Evolutionary conservation across 2,329 filamentous ascomycete species (phyloP).

Genomic region (Apiospora aurea): DNA sequence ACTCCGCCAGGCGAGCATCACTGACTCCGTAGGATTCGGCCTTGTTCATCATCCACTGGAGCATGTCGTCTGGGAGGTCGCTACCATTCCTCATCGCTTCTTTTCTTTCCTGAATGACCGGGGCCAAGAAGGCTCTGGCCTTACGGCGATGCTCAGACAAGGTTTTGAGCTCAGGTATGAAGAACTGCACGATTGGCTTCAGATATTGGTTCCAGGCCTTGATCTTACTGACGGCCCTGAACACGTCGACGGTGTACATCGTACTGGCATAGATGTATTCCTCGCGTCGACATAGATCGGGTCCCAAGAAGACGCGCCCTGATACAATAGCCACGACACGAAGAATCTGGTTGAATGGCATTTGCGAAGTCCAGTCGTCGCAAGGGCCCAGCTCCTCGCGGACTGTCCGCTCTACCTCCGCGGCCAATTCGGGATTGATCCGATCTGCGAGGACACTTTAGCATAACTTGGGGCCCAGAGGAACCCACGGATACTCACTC

Average conservation of each 20-base stretch:
- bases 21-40: constrained; percentile 40
- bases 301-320: constrained; percentile 55
- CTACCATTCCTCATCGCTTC: constrained; percentile 32
- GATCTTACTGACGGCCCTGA: constrained; percentile 41
- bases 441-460: constrained; percentile 31
- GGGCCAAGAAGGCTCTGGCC: constrained; percentile 44
- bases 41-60: constrained; percentile 54
- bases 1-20: constrained; percentile 44
- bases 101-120: constrained; percentile 40
- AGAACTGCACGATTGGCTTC: constrained; percentile 42
- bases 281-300: constrained; percentile 52
- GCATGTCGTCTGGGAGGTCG: constrained; percentile 50
- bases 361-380: constrained; percentile 49
- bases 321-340: constrained; percentile 55
- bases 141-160: constrained; percentile 42
- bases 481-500: constrained; percentile 28
- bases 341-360: constrained; percentile 50
- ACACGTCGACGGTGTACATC: constrained; percentile 54
- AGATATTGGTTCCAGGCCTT: constrained; percentile 39
- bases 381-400: constrained; percentile 44
- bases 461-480: neutral
- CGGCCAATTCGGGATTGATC: constrained; percentile 47
- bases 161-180: constrained; percentile 44
- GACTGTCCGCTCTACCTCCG: constrained; percentile 47
- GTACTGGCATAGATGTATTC: constrained; percentile 55